Base-by-base conservation (phyloP, 768 basidiomycete genomes). In the Mycena galopus region DNA sequence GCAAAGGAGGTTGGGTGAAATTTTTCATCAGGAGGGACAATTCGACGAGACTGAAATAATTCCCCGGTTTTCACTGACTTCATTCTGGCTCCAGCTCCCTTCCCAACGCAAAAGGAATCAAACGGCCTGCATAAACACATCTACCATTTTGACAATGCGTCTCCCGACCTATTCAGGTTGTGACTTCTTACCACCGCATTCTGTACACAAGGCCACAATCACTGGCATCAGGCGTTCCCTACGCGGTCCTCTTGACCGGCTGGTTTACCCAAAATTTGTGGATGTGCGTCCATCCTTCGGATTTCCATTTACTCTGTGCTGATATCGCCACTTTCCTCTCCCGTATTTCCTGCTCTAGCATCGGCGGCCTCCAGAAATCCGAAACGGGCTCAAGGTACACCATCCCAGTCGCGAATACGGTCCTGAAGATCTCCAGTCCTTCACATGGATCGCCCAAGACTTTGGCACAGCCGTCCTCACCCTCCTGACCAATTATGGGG, bases 211-310 rank as follows among this genome's bases (percentile, higher is more conserved):
- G 33, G 67, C 72, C 19, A 2, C 29, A 16, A 61, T 73, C 30
- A 56, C 32, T 12, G 7, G 67, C n/a, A 21, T 68, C 72, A 1
- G 72, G 72, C 35, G 30, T 73, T 27, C 72, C 72, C 4, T 29
- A 53, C 63, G 61, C 47, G 8, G 30, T 55, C 6, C 25, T 73
- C 9, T 16, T 30, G 25, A 73, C 67, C 25, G 66, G 53, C 8
- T 73, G 61, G 61, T 73, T 73, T 47, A 19, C 35, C 11, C 67
- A 73, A 16, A 73, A 73, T 29, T n/a, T 73, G n/a, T 73, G 47
- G 53, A 65, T 63, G 60, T 63, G 35, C 35, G 35, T 37, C n/a
- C n/a, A n/a, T n/a, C n/a, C n/a, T n/a, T n/a, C n/a, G n/a, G n/a
- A n/a, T n/a, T n/a, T n/a, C n/a, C n/a, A n/a, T n/a, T n/a, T n/a